Evolutionary conservation across 176 grass and related monocot genomes (phyloP).

Genomic region (Juncus inflexus): DNA sequence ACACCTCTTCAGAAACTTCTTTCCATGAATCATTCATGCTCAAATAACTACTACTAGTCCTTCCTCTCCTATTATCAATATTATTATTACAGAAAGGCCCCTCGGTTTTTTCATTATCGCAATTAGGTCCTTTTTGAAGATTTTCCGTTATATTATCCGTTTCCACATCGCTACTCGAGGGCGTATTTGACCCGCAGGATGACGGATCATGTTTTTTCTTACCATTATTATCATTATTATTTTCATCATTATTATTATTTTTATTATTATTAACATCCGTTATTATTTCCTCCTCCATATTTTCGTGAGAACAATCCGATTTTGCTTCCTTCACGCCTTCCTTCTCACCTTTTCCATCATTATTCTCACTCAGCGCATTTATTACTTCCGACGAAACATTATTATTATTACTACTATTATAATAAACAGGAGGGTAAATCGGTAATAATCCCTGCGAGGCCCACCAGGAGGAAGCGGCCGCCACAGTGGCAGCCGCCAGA

Average conservation of each 20-base stretch:
- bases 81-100: constrained; percentile 30
- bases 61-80: constrained; percentile 55
- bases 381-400: constrained; percentile 27
- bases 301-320: constrained; percentile 36
- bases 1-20: constrained; percentile 90
- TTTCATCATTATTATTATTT: constrained; percentile 34
- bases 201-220: constrained; percentile 84
- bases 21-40: constrained; percentile 11
- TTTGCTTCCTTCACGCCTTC: background rate
- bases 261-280: constrained; percentile 30
- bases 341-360: no score
- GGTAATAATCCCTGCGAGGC: constrained; percentile 81
- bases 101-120: constrained; percentile 7
- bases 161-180: constrained; percentile 79
- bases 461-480: constrained; percentile 97
- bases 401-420: background rate
- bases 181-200: constrained; percentile 90
- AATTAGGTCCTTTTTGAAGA: constrained; percentile 37
- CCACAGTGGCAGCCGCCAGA: constrained; percentile 68
- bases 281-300: constrained; percentile 34
- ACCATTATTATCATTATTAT: constrained; percentile 8
- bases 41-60: constrained; percentile 47
- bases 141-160: constrained; percentile 53
- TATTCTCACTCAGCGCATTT: no score
- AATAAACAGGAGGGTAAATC: constrained; percentile 37